These are phyloP conservation scores for Mycogone perniciosa DNA, from an alignment of 2,329 filamentous ascomycete species.

Conservation along the genomic window DNA sequence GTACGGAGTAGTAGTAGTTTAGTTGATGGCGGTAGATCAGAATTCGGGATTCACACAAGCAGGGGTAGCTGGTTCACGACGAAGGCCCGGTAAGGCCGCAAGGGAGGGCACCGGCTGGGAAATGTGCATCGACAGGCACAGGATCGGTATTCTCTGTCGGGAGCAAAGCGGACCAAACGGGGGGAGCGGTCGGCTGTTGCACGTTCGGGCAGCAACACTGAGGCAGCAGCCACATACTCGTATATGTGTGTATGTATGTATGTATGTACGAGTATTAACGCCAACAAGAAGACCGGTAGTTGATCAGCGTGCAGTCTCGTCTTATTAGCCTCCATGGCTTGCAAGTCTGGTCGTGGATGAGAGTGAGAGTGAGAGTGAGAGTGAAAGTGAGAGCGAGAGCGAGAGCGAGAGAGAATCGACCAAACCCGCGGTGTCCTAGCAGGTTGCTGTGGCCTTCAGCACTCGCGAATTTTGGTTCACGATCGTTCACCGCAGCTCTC, in stretches of 20 bases:
- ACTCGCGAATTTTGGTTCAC: not conserved
- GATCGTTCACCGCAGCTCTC: conserved; percentile 11
- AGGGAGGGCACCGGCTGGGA: not conserved
- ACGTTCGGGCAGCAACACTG: conserved; percentile 9
- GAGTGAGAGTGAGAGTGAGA: too few species aligned
- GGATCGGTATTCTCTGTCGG: conserved; percentile 1
- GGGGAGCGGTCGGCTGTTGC: conserved; percentile 5
- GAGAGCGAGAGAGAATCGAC: too few species aligned
- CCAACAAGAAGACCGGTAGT: not conserved
- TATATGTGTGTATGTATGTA: not conserved
- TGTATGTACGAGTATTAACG: not conserved
- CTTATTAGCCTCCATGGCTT: not conserved
- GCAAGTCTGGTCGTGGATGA: too few species aligned
- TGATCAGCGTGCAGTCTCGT: not conserved
- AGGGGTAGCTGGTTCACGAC: too few species aligned
- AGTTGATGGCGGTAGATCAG: too few species aligned
- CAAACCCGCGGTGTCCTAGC: not conserved
- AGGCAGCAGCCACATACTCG: not conserved
- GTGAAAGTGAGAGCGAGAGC: too few species aligned
- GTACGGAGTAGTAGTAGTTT: too few species aligned
- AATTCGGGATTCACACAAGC: too few species aligned
- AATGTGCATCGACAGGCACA: conserved; percentile 12
- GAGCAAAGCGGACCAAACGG: conserved; percentile 2
- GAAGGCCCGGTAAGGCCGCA: too few species aligned
- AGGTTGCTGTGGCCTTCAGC: not conserved